Base-by-base conservation (phyloP, 2,329 filamentous ascomycete genomes). In the Nemania abortiva region DNA sequence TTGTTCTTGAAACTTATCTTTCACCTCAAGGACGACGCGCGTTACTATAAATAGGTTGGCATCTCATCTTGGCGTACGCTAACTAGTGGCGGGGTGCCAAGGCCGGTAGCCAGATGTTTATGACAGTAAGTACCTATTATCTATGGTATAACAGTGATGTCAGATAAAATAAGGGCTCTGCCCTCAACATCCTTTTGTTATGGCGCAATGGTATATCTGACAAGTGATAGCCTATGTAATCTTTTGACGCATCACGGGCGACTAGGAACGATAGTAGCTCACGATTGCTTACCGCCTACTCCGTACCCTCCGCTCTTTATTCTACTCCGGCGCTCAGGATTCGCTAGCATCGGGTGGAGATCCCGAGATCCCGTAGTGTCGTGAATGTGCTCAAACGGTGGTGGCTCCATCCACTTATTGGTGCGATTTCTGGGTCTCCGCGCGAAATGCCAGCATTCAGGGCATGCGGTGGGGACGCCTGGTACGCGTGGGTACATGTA, bases 281-380 rank as follows among this genome's bases (percentile, higher is more conserved):
- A 47, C n/a, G 49, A 39, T 24, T 15, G 34, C 24, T 5, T 31
- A 29, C 20, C 31, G 27, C 56, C 13, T 49, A 11, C 11, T 20
- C n/a, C n/a, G n/a, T n/a, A n/a, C n/a, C 37, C 31, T 60, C 49
- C 49, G 50, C 65, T 65, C 50, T 61, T 20, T 47, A 53, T 42
- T 53, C 58, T 20, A 65, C 24, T 18, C 45, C 56, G 62, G 55
- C 62, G 37, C 22, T 39, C 27, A 34, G 4, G 9, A n/a, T 11
- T 61, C 18, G 22, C 22, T 24, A 31, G 27, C n/a, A 24, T 58
- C 68, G 70, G 70, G 50, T 61, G 45, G 22, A 59, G 29, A 58
- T 73, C 71, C 71, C 71, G 71, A 53, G 22, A 62, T 71, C 65
- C 69, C 71, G 71, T 61, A 60, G 53, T 68, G 60, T 63, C 59